Conservation (phyloP, 345 rosid genomes). For the Geranium rotundifolium region DNA sequence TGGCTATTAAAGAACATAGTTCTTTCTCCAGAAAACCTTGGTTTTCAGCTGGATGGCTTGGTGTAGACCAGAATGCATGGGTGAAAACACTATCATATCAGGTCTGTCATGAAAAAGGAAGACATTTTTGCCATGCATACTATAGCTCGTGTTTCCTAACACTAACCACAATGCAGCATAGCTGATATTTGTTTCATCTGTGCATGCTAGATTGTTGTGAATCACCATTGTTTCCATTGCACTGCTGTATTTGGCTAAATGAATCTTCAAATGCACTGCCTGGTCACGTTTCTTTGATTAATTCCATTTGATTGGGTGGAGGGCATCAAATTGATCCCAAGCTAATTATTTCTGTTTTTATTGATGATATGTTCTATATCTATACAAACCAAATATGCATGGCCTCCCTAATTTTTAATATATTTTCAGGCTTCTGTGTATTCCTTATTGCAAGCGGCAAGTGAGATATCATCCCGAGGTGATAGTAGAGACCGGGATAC, state of each 20-base stretch:
- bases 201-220: neutral
- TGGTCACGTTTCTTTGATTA: neutral
- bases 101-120: conserved; percentile 28
- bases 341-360: neutral
- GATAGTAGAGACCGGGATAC: conserved; percentile 62
- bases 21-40: conserved; percentile 50
- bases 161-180: neutral
- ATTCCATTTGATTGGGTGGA: neutral
- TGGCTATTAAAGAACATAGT: conserved; percentile 52
- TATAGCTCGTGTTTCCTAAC: neutral
- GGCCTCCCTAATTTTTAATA: conserved; percentile 19
- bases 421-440: conserved; percentile 68
- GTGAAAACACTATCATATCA: conserved; percentile 81
- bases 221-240: neutral
- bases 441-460: conserved; percentile 82
- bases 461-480: conserved; percentile 70
- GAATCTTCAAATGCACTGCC: neutral
- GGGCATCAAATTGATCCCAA: neutral
- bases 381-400: conserved; percentile 7
- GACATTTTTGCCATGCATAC: conserved; percentile 3
- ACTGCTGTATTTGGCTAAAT: neutral
- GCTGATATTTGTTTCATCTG: neutral
- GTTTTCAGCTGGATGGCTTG: conserved; percentile 87
- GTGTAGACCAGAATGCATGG: conserved; percentile 77
- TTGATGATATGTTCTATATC: neutral